phyloP scores from a whole-genome alignment of 1,284 basidiomycete species.

The Lentinus polychrous region DNA sequence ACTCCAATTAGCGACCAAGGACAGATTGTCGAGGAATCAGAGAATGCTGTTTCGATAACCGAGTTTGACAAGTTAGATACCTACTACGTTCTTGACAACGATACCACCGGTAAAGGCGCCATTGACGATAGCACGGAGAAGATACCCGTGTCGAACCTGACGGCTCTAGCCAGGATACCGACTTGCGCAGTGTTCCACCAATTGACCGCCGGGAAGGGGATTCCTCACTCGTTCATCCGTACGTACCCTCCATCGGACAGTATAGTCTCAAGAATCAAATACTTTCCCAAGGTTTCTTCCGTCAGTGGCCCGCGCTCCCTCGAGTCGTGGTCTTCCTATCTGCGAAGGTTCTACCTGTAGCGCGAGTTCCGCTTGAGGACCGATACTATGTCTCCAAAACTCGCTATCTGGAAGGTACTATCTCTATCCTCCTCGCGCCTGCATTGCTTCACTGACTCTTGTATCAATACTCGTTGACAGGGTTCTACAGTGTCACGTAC shows the following conservation, averaged over 20 bases:
- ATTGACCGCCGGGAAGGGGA: slow-evolving; percentile 41
- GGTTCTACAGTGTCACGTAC: slow-evolving; percentile 57
- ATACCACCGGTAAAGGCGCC: not conserved
- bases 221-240: slow-evolving; percentile 55
- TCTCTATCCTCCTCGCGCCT: slow-evolving; percentile 15
- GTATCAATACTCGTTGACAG: slow-evolving; percentile 20
- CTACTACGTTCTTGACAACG: slow-evolving; percentile 6
- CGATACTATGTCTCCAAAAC: slow-evolving; percentile 50
- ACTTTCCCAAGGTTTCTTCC: slow-evolving; percentile 33
- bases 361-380: slow-evolving; percentile 38
- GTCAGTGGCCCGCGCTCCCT: slow-evolving; percentile 56
- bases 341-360: slow-evolving; percentile 40
- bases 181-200: slow-evolving; percentile 55
- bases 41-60: not conserved
- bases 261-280: not conserved
- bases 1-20: not conserved
- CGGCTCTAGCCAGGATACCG: slow-evolving; percentile 38
- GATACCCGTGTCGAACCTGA: not conserved
- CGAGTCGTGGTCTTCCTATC: slow-evolving; percentile 58
- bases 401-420: slow-evolving; percentile 39
- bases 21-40: slow-evolving; percentile 1
- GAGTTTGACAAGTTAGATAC: not conserved
- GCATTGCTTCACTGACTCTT: not conserved
- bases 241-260: slow-evolving; percentile 8
- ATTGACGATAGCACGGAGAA: not conserved